Percentiles rank a stretch among this genome's conserved stretches.
Conservation (phyloP, 441 rosid species). For the Euphorbia schlechtendalii region DNA sequence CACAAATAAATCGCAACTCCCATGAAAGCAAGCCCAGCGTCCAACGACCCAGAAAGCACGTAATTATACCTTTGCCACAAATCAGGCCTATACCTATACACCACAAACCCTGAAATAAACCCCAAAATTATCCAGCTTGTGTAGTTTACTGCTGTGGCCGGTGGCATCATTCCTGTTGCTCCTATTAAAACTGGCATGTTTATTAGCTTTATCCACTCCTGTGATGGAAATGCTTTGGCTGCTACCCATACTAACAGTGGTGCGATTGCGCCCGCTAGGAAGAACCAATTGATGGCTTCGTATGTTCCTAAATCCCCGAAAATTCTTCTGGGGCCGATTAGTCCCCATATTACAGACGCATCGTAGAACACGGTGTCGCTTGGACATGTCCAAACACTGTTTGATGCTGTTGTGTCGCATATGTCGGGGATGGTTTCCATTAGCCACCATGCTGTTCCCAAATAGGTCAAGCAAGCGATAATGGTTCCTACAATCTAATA, state of each 20-base stretch:
- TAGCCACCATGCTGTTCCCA: conserved; percentile 94
- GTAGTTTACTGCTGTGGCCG: conserved; percentile 92
- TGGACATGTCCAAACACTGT: conserved; percentile 88
- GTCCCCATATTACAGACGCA: conserved; percentile 93
- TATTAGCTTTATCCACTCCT: conserved; percentile 77
- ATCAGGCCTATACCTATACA: conserved; percentile 63
- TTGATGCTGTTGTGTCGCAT: conserved; percentile 55
- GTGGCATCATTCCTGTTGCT: conserved; percentile 84
- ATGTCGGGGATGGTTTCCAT: conserved; percentile 79
- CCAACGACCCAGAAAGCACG: conserved; percentile 76
- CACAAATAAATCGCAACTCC: conserved; percentile 79
- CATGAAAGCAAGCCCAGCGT: conserved; percentile 97
- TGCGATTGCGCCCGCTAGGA: conserved; percentile 72
- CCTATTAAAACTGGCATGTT: conserved; percentile 89
- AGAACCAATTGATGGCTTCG: conserved; percentile 80
- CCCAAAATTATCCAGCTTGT: conserved; percentile 82
- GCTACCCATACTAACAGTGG: conserved; percentile 76
- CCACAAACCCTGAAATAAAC: conserved; percentile 74
- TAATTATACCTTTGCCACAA: conserved; percentile 84
- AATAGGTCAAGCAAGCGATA: conserved; percentile 68
- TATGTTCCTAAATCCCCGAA: conserved; percentile 78
- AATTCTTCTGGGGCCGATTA: conserved; percentile 78
- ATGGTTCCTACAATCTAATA: conserved; percentile 75
- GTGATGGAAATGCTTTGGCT: conserved; percentile 58
- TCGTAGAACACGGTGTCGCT: conserved; percentile 80